Base-by-base conservation (phyloP, 2,329 filamentous ascomycete species). In the Rutstroemia sp. region DNA sequence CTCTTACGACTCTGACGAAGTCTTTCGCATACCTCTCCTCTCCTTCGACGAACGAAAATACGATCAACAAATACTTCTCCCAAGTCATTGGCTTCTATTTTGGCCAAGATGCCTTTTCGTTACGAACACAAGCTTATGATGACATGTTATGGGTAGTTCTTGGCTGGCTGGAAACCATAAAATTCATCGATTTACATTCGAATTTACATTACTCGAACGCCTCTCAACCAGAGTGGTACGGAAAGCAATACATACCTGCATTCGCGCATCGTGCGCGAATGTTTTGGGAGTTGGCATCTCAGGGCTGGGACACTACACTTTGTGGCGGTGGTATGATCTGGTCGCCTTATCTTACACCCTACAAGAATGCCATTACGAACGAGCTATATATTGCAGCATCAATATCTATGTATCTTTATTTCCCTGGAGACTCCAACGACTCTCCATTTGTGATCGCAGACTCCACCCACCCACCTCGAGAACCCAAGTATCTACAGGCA, bases 341-440 rank as follows among this genome's bases (percentile, higher is more conserved):
- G 92, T 95, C 88, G 63, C 89, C 89, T 2, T 81, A 82, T 38
- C 73, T 92, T 27, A 72, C 78, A 41, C 90, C 91, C 0, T 97
- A 96, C 75, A 97, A 96, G 69, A 97, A 97, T 67, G 90, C 92
- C 60, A 95, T 97, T 65, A 97, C 92, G 30, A 96, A 96, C 67
- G 84, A 96, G 69, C 80, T 96, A 1, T 96, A 82, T 73, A 89
- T 96, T 58, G 79, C 92, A 0, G 90, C 89, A 0, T 94, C 88
- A 21, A 81, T 92, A 38, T 82, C 80, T 53, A 96, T 97, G 92
- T 96, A 95, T 68, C 78, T 94, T 5, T 81, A 92, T 67, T 95
- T 92, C 62, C 89, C 92, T 0, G 89, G 90, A 1, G 90, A 96
- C 68, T 72, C 78, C 38, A 89, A 92, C 61, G 75, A 79, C 19